A percentile compares a stretch with the other conserved stretches of the same genome.
Evolutionary conservation across 768 basidiomycete genomes (phyloP).

Genomic region (Kwoniella sp.): DNA sequence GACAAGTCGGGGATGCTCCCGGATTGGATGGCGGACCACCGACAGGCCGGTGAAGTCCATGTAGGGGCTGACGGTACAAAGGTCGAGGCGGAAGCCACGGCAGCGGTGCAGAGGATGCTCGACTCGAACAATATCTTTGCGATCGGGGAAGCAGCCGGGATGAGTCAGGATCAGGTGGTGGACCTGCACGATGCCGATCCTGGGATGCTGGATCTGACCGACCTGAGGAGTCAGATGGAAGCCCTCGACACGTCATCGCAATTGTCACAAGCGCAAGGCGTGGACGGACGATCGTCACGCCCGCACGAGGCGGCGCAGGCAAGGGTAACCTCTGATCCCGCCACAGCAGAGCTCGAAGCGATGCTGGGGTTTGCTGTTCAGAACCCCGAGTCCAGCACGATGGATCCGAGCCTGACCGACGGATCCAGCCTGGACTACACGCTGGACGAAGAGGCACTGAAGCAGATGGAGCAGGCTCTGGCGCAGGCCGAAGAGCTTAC

Average conservation of each 20-base stretch:
- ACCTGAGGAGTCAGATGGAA: constrained; percentile 4
- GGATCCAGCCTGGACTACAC: neutral
- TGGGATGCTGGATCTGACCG: neutral
- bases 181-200: constrained; percentile 16
- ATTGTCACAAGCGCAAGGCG: too few species aligned
- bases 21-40: neutral
- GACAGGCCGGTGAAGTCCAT: neutral
- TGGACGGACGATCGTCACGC: too few species aligned
- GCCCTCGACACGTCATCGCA: neutral
- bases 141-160: constrained; percentile 16
- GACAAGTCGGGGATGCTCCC: neutral
- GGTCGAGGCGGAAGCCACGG: neutral
- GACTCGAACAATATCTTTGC: constrained; percentile 24
- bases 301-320: too few species aligned
- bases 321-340: too few species aligned
- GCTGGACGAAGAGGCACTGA: constrained; percentile 1
- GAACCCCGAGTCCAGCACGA: neutral
- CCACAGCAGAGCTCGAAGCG: too few species aligned
- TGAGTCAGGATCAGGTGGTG: constrained; percentile 16
- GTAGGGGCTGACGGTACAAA: neutral
- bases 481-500: neutral
- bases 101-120: constrained; percentile 13
- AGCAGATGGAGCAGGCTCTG: constrained; percentile 9
- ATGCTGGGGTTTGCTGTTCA: too few species aligned
- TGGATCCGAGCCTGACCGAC: neutral